phyloP scores from a whole-genome alignment of 2,329 filamentous ascomycete species.

The Ophiostoma fasciatum region DNA sequence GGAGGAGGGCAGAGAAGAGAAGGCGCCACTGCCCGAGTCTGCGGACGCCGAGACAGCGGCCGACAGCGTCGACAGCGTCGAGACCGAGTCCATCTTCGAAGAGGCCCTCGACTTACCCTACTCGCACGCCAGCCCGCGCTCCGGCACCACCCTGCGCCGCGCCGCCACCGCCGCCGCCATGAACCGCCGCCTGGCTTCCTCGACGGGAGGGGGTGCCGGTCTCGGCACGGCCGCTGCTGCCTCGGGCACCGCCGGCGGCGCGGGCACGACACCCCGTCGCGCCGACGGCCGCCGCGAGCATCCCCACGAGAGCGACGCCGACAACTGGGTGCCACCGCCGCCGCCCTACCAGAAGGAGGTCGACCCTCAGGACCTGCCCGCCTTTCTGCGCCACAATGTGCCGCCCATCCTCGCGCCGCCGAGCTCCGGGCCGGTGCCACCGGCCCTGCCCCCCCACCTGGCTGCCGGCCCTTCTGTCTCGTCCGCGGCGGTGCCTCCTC shows the following conservation, averaged over 20 bases:
- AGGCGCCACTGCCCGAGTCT: no score
- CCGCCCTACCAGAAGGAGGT: conserved; percentile 58
- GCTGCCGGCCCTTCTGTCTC: conserved; percentile 7
- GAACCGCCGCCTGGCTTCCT: conserved; percentile 54
- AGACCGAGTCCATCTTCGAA: conserved; percentile 34
- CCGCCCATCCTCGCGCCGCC: conserved; percentile 10
- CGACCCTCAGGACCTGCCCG: conserved; percentile 40
- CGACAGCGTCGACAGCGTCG: conserved; percentile 13
- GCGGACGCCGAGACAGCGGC: conserved; percentile 10
- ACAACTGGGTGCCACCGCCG: conserved; percentile 77
- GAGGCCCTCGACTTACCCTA: conserved; percentile 56
- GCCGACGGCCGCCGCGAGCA: conserved; percentile 57
- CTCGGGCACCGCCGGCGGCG: conserved; percentile 28
- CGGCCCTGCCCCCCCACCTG: no score
- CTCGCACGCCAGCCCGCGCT: conserved; percentile 56
- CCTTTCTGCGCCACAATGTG: conserved; percentile 34
- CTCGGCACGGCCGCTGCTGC: no score
- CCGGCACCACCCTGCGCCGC: conserved; percentile 53
- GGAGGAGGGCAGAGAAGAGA: no score
- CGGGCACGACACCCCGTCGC: conserved; percentile 47
- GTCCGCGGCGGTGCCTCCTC: background rate
- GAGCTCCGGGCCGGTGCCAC: background rate
- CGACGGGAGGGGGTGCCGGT: no score
- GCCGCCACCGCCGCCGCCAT: conserved; percentile 64
- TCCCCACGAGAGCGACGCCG: conserved; percentile 74